Evolutionary conservation across 495 filamentous ascomycete species (phyloP), one percentile per base, ranked within the genome.

Genomic region (Saxispiralis lemnorum): DNA sequence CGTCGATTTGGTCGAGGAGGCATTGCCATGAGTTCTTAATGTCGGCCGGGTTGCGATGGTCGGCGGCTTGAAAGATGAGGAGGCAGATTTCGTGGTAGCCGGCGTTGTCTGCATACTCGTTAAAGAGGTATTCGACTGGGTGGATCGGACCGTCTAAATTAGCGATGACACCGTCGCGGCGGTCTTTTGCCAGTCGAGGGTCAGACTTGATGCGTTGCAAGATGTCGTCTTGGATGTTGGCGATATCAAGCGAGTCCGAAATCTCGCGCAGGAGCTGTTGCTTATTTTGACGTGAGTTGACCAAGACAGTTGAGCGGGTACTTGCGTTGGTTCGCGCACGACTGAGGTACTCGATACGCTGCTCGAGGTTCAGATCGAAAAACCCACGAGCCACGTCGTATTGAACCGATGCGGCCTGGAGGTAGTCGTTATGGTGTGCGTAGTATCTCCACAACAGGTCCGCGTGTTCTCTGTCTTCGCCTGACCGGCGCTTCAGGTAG

Each of bases 371-470:
- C 6, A 99, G 68, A 12, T 62, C 51, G 49, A 95, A 89, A 7
- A 73, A 73, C 39, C 83, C 88, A 50, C 81, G 75, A 0, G 83
- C 89, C 16, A 99, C 73, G 18, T 81, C 67, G 39, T 78, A 70
- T 56, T 96, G 85, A 0, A 95, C 88, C 36, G 73, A 65, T 2
- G 89, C 92, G 1, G 92, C 88, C 24, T 84, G 74, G 56, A 81
- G 83, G 63, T 78, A 93, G 45, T 75, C 70, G 44, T 79, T 69
- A 24, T 80, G 73, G 50, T 83, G 79, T 7, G 78, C 76, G 57
- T 88, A 83, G 63, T 86, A 96, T 37, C 74, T 70, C 76, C 86
- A 99, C 1, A 96, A 71, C n/a, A 99, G 71, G 54, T 96, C 85
- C 1, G 86, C 86, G 47, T 89, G 79, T 16, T 69, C 66, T 13